Evolutionary conservation across 2,329 filamentous ascomycete genomes (phyloP).

Genomic region (Botrytis sinoallii): DNA sequence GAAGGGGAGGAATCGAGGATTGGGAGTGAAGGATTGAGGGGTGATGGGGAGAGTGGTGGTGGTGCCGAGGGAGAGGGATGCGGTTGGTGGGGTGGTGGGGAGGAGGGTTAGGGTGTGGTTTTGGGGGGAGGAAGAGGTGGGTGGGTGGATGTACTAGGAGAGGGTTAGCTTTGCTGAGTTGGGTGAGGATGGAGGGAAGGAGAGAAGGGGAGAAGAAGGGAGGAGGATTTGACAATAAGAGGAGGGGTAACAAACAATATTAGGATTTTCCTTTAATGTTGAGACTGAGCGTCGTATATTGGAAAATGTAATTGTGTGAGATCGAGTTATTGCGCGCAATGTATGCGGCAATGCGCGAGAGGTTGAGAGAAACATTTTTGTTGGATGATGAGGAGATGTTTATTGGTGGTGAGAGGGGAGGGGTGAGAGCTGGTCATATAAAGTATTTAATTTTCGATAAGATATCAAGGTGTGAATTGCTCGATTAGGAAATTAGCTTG

Average conservation of each 20-base stretch:
- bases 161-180: conserved; percentile 1
- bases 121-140: conserved; percentile 39
- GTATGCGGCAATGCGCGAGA: background rate
- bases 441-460: background rate
- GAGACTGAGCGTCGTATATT: conserved; percentile 22
- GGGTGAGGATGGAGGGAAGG: background rate
- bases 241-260: conserved; percentile 30
- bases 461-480: background rate
- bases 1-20: conserved; percentile 56
- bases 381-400: background rate
- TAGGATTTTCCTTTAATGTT: conserved; percentile 35
- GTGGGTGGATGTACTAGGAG: conserved; percentile 56
- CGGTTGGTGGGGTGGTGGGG: conserved; percentile 53
- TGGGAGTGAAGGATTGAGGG: conserved; percentile 55
- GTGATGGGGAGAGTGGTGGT: conserved; percentile 51
- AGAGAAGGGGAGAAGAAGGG: no score
- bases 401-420: background rate
- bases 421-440: background rate
- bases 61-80: conserved; percentile 56
- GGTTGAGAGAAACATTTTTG: conserved; percentile 9
- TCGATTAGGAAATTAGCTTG: conserved; percentile 17
- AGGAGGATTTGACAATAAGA: background rate
- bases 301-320: no score
- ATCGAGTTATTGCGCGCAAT: background rate
- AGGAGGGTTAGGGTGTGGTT: conserved; percentile 59